Percentiles rank a stretch among this genome's conserved stretches.
Conservation (phyloP, 768 basidiomycete species). For the Trametes sanguinea region DNA sequence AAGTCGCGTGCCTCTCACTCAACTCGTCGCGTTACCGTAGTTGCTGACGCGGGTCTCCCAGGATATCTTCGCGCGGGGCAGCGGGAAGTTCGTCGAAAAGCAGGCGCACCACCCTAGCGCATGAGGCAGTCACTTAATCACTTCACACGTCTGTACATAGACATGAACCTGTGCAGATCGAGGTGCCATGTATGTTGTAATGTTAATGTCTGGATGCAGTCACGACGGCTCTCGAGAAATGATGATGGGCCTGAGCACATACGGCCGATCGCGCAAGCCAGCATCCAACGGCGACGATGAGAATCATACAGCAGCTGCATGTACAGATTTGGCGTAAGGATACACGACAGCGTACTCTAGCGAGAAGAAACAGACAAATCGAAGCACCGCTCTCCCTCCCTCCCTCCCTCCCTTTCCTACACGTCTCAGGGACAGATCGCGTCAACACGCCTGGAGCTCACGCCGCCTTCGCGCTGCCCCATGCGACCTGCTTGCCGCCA, state of each 20-base stretch:
- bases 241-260: too few relatives aligned
- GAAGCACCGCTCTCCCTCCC: background rate
- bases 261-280: too few relatives aligned
- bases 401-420: too few relatives aligned
- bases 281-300: background rate
- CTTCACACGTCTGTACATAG: too few relatives aligned
- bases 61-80: conserved; percentile 45
- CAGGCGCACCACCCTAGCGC: background rate
- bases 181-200: too few relatives aligned
- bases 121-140: background rate
- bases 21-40: too few relatives aligned
- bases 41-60: conserved; percentile 15
- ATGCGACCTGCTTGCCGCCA: conserved; percentile 61
- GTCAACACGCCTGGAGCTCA: conserved; percentile 7
- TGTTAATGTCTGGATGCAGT: too few relatives aligned
- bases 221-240: too few relatives aligned
- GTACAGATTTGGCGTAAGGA: conserved; percentile 4
- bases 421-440: too few relatives aligned
- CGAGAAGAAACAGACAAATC: background rate
- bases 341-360: conserved; percentile 18
- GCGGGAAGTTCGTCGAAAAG: conserved; percentile 39
- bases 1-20: background rate
- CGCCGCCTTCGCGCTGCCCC: conserved; percentile 45
- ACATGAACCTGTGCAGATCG: too few relatives aligned
- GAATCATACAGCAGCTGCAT: conserved; percentile 15